Base-by-base conservation (phyloP, 164 flowering plant species). In the Litsea cubeba region DNA sequence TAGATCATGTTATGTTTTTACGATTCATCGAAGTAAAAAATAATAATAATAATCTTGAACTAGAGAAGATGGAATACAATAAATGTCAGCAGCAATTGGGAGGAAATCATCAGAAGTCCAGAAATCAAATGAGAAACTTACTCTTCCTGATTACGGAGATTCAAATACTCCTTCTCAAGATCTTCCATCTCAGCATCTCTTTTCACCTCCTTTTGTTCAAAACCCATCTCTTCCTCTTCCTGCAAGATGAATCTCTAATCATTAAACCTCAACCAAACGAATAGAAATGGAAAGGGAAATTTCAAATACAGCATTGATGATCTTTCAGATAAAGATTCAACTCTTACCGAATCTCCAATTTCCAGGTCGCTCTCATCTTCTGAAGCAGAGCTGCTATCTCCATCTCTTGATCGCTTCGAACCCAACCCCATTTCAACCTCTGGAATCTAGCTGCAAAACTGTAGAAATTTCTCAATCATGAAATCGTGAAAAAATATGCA, bases 141-240 rank as follows among this genome's bases (percentile, higher is more conserved):
- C 98, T 81, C 85, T 77, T 94, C 91, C 77, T 86, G 79, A 12
- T 85, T 68, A 62, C 81, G 89, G 76, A 89, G 88, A 68, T 80
- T 81, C 75, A 46, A 81, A 26, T 84, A 87, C 75, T 91, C 95
- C 79, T 87, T 87, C 86, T 91, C 95, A 54, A 93, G 91, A 63
- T 93, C 89, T 73, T 90, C 91, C 85, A 93, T 83, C 80, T 90
- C 97, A 50, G 72, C 89, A 73, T 84, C 85, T 26, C 80, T 85
- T 22, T 51, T 60, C 2, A 23, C 79, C 22, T 63, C 72, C 54
- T 54, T 69, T 50, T 62, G 57, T 1, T 76, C 78, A 0, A 76
- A 78, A 7, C 68, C 81, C 1, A 30, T 30, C 35, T 73, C 82
- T n/a, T 79, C 80, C 1, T 49, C 79, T 60, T 63, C 75, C 65